These are phyloP conservation scores for Pythium grandisporangium DNA, from an alignment of 352 stramenopile species.

Conservation along the genomic window DNA sequence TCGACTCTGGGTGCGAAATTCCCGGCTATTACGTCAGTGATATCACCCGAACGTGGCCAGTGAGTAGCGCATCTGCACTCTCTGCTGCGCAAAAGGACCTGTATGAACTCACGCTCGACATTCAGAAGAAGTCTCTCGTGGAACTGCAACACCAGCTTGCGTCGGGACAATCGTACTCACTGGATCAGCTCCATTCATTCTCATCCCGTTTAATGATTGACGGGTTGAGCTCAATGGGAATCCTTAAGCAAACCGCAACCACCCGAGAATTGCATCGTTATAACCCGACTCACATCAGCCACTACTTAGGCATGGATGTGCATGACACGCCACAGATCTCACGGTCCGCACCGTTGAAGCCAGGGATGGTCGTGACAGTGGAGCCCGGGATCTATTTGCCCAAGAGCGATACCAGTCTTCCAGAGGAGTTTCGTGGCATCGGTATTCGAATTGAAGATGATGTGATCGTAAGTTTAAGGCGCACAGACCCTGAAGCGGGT, in stretches of 20 bases:
- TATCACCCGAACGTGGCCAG: conserved; percentile 76
- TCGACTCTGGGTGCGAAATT: conserved; percentile 77
- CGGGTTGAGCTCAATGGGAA: conserved; percentile 47
- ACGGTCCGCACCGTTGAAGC: conserved; percentile 36
- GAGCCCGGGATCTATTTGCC: conserved; percentile 81
- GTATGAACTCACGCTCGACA: conserved; percentile 73
- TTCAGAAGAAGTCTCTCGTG: conserved; percentile 63
- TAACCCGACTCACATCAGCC: conserved; percentile 80
- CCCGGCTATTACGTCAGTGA: conserved; percentile 71
- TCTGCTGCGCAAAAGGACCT: conserved; percentile 38
- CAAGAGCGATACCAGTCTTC: conserved; percentile 52
- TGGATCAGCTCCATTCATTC: conserved; percentile 71
- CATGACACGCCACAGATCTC: conserved; percentile 74
- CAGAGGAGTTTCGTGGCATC: conserved; percentile 69
- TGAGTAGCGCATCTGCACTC: conserved; percentile 21
- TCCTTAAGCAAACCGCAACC: conserved; percentile 32
- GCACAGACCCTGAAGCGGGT: no score
- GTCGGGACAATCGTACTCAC: conserved; percentile 33
- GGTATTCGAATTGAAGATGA: conserved; percentile 84
- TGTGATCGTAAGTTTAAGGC: conserved; percentile 70
- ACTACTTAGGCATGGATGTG: conserved; percentile 80
- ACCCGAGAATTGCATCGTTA: conserved; percentile 67
- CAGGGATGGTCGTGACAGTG: conserved; percentile 78
- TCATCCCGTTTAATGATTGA: conserved; percentile 66
- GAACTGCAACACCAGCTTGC: conserved; percentile 39